Percentiles rank a stretch among this genome's conserved stretches.
Conservation (phyloP, 2,329 filamentous ascomycete species). For the Onygenales sp. region DNA sequence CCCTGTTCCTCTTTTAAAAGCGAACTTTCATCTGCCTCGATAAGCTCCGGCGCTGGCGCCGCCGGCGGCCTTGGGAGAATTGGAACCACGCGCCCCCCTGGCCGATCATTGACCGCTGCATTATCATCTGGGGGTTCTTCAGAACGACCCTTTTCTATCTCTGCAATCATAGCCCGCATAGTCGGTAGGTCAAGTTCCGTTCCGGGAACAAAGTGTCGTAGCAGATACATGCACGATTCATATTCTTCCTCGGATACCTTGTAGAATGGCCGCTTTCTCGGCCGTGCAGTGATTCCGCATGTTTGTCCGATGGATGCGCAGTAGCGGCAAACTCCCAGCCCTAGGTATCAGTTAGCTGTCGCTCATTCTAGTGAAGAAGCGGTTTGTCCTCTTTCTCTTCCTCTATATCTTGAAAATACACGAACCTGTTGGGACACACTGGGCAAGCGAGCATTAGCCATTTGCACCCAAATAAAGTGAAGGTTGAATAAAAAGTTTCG, state of each 20-base stretch:
- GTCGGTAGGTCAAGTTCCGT: background rate
- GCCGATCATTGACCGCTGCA: background rate
- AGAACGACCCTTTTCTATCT: background rate
- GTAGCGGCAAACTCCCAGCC: background rate
- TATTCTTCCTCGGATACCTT: background rate
- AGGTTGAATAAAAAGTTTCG: too few species aligned
- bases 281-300: background rate
- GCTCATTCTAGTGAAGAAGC: background rate
- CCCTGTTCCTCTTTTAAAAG: background rate
- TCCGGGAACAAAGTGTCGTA: background rate
- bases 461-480: background rate
- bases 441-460: background rate
- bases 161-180: background rate
- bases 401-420: background rate
- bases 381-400: background rate
- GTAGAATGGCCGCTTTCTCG: background rate
- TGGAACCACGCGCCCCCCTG: too few species aligned
- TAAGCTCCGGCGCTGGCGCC: background rate
- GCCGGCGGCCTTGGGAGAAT: background rate
- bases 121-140: background rate
- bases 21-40: background rate
- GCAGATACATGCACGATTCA: background rate
- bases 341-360: background rate
- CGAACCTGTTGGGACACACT: background rate
- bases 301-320: background rate